These are phyloP conservation scores for Dendryphion nanum DNA, from an alignment of 2,329 filamentous ascomycete species.

Conservation along the genomic window DNA sequence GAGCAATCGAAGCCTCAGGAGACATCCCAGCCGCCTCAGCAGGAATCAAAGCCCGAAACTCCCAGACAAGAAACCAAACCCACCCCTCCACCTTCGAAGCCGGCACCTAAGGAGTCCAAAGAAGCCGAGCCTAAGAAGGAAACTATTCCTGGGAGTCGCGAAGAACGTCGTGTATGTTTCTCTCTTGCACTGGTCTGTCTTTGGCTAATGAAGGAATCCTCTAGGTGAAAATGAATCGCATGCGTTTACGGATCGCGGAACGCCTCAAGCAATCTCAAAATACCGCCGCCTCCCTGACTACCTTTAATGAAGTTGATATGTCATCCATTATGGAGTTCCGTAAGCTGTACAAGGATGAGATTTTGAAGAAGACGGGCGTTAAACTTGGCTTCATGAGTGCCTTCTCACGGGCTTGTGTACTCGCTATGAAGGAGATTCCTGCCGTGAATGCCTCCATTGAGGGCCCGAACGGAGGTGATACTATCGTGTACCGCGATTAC, in stretches of 20 bases:
- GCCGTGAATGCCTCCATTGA: slow-evolving; percentile 96
- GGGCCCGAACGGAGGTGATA: slow-evolving; percentile 90
- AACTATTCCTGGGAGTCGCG: slow-evolving; percentile 65
- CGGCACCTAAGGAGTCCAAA: slow-evolving; percentile 32
- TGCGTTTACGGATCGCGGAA: slow-evolving; percentile 96
- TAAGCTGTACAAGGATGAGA: slow-evolving; percentile 94
- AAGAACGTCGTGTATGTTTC: slow-evolving; percentile 82
- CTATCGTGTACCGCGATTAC: slow-evolving; percentile 97
- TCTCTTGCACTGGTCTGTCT: slow-evolving; percentile 1
- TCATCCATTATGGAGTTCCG: slow-evolving; percentile 95
- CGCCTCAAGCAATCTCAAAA: slow-evolving; percentile 99
- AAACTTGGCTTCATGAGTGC: slow-evolving; percentile 99
- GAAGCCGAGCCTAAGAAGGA: slow-evolving; percentile 39
- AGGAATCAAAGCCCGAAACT: slow-evolving; percentile 31
- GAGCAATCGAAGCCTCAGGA: slow-evolving; percentile 38
- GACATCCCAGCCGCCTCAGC: slow-evolving; percentile 31
- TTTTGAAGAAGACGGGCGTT: slow-evolving; percentile 92
- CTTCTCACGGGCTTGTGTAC: slow-evolving; percentile 83
- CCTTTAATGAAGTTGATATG: slow-evolving; percentile 99
- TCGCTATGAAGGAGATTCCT: slow-evolving; percentile 94
- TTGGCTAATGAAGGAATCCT: slow-evolving; percentile 4
- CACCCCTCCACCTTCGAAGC: slow-evolving; percentile 34
- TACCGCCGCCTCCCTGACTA: slow-evolving; percentile 93
- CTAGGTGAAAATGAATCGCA: slow-evolving; percentile 99
- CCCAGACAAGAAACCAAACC: slow-evolving; percentile 43